Evolutionary conservation across 495 filamentous ascomycete species (phyloP).

Genomic region (Entonaema liquescens): DNA sequence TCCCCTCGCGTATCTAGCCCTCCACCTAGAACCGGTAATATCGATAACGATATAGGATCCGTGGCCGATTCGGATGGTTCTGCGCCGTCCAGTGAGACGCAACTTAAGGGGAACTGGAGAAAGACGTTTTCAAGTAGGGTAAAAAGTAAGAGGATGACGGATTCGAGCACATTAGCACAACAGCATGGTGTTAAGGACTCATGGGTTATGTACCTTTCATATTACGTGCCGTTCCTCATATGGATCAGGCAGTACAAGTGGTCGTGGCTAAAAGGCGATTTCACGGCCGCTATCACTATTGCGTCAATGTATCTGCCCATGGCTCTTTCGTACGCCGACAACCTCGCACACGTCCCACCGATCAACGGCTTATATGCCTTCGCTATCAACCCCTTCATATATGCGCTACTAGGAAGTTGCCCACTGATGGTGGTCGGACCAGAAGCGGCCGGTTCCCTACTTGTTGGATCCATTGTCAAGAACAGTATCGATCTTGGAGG

Average conservation of each 20-base stretch:
- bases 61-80: slow-evolving; percentile 35
- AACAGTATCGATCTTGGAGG: slow-evolving; percentile 74
- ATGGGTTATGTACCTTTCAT: slow-evolving; percentile 78
- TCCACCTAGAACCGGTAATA: slow-evolving; percentile 54
- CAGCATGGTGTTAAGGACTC: slow-evolving; percentile 66
- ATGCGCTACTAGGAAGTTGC: slow-evolving; percentile 89
- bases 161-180: slow-evolving; percentile 68
- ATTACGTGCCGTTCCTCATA: slow-evolving; percentile 90
- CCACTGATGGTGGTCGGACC: slow-evolving; percentile 95
- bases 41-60: slow-evolving; percentile 41
- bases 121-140: slow-evolving; percentile 49
- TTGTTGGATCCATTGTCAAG: slow-evolving; percentile 87
- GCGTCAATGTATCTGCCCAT: slow-evolving; percentile 98
- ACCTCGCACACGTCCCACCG: slow-evolving; percentile 90
- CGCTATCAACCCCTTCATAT: slow-evolving; percentile 87
- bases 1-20: slow-evolving; percentile 69
- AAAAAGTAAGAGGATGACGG: slow-evolving; percentile 67
- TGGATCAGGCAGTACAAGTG: slow-evolving; percentile 88
- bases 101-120: slow-evolving; percentile 47
- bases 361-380: slow-evolving; percentile 97
- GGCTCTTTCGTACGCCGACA: slow-evolving; percentile 91
- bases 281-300: slow-evolving; percentile 86
- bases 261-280: slow-evolving; percentile 83
- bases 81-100: slow-evolving; percentile 26
- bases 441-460: slow-evolving; percentile 90